A percentile compares a stretch with the other conserved stretches of the same genome.
phyloP scores from a whole-genome alignment of 306 rosid species.

The Trifolium subterraneum region DNA sequence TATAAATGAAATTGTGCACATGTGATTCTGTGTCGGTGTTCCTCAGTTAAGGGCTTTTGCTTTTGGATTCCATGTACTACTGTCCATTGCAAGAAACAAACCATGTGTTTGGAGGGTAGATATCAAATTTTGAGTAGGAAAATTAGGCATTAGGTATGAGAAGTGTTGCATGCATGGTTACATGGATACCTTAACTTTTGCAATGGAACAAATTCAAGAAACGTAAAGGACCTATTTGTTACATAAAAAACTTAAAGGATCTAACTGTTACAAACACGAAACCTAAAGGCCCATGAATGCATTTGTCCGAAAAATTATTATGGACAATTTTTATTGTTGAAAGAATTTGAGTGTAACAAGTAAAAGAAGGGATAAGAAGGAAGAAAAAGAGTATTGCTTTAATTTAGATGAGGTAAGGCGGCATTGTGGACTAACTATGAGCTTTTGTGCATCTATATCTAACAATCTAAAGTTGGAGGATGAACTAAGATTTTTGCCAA shows the following conservation, averaged over 20 bases:
- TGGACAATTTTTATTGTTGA: constrained; percentile 4
- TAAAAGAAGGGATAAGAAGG: constrained; percentile 13
- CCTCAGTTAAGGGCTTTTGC: neutral
- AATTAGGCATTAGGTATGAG: neutral
- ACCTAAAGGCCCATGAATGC: too few species aligned
- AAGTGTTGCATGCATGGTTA: neutral
- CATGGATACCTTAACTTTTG: neutral
- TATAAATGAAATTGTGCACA: constrained; percentile 28
- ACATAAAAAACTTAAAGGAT: too few species aligned
- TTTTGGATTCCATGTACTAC: constrained; percentile 15
- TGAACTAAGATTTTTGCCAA: constrained; percentile 1
- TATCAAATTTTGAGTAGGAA: neutral
- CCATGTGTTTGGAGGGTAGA: constrained; percentile 15
- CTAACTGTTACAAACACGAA: too few species aligned
- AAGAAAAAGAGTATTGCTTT: constrained; percentile 47
- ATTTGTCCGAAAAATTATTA: neutral
- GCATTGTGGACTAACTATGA: constrained; percentile 34
- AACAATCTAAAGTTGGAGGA: constrained; percentile 11
- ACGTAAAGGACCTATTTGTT: too few species aligned
- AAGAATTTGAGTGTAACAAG: neutral
- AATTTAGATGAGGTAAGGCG: constrained; percentile 43
- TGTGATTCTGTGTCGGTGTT: constrained; percentile 20
- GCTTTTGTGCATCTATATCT: constrained; percentile 26
- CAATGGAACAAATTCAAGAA: neutral
- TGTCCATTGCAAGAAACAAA: constrained; percentile 6